These are phyloP conservation scores for Tinospora cordifolia DNA, from an alignment of 164 flowering plant species.

Conservation along the genomic window DNA sequence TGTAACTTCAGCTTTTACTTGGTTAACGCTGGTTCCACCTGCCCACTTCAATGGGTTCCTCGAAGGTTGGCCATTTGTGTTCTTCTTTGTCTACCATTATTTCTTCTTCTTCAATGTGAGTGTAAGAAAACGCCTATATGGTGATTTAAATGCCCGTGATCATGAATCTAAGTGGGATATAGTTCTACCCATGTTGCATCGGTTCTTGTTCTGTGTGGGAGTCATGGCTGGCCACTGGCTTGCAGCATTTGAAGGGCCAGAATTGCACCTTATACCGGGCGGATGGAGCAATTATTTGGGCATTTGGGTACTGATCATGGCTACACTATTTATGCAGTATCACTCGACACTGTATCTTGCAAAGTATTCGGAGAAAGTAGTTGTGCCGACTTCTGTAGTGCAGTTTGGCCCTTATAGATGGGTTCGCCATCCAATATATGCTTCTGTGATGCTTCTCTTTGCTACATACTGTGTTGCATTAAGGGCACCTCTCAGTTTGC, in stretches of 20 bases:
- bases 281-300: constrained; percentile 59
- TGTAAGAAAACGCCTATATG: constrained; percentile 66
- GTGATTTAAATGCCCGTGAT: constrained; percentile 48
- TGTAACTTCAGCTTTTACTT: constrained; percentile 63
- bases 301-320: constrained; percentile 55
- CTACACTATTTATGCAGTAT: constrained; percentile 60
- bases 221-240: constrained; percentile 74
- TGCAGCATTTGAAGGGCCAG: constrained; percentile 85
- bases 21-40: constrained; percentile 87
- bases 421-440: constrained; percentile 87
- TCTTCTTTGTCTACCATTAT: constrained; percentile 74
- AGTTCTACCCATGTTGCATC: constrained; percentile 32
- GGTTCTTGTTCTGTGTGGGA: constrained; percentile 45
- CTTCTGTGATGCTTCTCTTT: constrained; percentile 66
- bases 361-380: constrained; percentile 82
- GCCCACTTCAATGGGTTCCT: constrained; percentile 75
- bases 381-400: constrained; percentile 74
- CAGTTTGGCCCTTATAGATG: constrained; percentile 89
- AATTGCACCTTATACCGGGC: constrained; percentile 59
- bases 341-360: constrained; percentile 65
- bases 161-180: constrained; percentile 90
- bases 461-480: constrained; percentile 59
- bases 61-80: constrained; percentile 87
- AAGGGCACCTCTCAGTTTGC: constrained; percentile 63
- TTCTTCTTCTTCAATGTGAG: constrained; percentile 81